These are phyloP conservation scores for Rhynchosporium graminicola DNA, from an alignment of 2,329 filamentous ascomycete species.

Conservation along the genomic window DNA sequence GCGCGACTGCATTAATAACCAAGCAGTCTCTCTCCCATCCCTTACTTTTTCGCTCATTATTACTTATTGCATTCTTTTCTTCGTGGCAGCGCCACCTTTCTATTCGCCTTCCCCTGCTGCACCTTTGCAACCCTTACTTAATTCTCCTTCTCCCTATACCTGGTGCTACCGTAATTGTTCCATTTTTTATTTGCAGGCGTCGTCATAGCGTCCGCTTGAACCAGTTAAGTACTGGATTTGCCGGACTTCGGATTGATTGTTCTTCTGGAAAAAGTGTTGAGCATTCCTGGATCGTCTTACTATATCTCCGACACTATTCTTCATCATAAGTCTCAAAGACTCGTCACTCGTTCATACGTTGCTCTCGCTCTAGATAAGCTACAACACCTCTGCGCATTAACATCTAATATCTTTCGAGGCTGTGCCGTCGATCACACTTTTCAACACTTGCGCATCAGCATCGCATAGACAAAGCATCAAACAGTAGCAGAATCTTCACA, in stretches of 20 bases:
- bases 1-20: constrained; percentile 26
- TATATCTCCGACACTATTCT: constrained; percentile 19
- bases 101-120: constrained; percentile 14
- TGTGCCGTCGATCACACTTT: constrained; percentile 29
- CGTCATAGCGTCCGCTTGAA: constrained; percentile 26
- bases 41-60: constrained; percentile 23
- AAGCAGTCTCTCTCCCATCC: constrained; percentile 16
- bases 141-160: constrained; percentile 12
- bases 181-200: constrained; percentile 28
- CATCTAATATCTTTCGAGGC: constrained; percentile 28
- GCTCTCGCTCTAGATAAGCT: constrained; percentile 16
- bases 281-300: constrained; percentile 8
- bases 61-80: constrained; percentile 30
- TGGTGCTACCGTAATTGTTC: constrained; percentile 3
- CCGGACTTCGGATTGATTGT: constrained; percentile 27
- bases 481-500: not conserved
- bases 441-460: constrained; percentile 18
- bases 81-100: constrained; percentile 18
- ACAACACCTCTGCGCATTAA: constrained; percentile 1
- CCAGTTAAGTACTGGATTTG: constrained; percentile 34
- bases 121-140: constrained; percentile 22
- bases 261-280: constrained; percentile 21
- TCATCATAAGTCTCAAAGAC: constrained; percentile 31
- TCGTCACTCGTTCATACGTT: constrained; percentile 36
- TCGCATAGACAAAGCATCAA: not conserved